Evolutionary conservation across 345 rosid genomes (phyloP).

Genomic region (Euphorbia pulcherrima): DNA sequence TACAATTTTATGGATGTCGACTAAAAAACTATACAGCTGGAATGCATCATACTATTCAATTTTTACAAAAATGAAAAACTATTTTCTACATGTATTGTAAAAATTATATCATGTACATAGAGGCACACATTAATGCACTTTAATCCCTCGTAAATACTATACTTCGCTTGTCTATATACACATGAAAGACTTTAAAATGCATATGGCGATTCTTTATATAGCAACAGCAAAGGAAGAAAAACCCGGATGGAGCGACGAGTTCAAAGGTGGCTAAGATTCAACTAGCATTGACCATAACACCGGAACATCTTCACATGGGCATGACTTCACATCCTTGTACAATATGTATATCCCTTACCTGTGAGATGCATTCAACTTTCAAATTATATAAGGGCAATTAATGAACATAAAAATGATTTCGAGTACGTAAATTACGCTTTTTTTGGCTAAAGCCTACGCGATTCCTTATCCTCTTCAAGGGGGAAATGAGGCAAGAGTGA

Average conservation of each 20-base stretch:
- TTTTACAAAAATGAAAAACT: background rate
- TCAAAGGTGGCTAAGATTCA: constrained; percentile 16
- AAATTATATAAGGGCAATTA: too few relatives aligned
- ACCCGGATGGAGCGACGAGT: background rate
- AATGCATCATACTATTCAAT: constrained; percentile 10
- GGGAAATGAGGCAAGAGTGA: constrained; percentile 18
- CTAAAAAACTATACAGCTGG: too few relatives aligned
- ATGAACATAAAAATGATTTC: background rate
- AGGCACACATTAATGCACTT: too few relatives aligned
- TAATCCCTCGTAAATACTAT: too few relatives aligned
- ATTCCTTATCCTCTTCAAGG: constrained; percentile 18
- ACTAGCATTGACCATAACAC: constrained; percentile 26
- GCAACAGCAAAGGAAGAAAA: background rate
- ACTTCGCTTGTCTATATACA: background rate
- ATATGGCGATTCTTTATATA: too few relatives aligned
- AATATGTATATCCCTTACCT: constrained; percentile 17
- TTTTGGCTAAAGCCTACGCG: constrained; percentile 5
- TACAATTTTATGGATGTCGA: too few relatives aligned
- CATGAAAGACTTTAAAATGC: too few relatives aligned
- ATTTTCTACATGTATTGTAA: background rate
- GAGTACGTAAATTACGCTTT: constrained; percentile 10
- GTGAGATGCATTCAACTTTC: background rate
- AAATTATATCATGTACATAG: too few relatives aligned
- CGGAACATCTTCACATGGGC: constrained; percentile 23
- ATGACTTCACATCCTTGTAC: constrained; percentile 25